Evolutionary conservation across 495 filamentous ascomycete species (phyloP), one percentile per base, ranked within the genome.

Genomic region (Talaromyces nanjingensis): DNA sequence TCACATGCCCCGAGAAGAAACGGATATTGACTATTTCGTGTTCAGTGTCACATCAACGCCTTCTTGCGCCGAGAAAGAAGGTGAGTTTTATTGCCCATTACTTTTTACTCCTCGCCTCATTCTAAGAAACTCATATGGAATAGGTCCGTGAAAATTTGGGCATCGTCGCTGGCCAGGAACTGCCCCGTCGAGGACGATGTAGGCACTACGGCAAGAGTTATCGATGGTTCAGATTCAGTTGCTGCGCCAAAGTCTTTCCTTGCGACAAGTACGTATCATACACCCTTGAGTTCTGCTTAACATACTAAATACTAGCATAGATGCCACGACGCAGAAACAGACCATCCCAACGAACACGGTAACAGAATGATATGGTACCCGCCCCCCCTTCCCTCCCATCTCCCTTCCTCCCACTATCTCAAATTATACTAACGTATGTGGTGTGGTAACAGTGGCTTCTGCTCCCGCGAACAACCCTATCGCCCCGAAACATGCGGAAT

Each of bases 391-490:
- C n/a, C 8, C n/a, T 29, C 25, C 33, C 27, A 27, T 27, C 27
- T 16, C n/a, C 33, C 27, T 9, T 9, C 20, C n/a, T n/a, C 20
- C 22, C 22, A 5, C n/a, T 24, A 18, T 16, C 33, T 49, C 55
- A 24, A 47, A 8, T 25, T 8, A 31, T 24, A 65, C 29, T 33
- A 20, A 34, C 25, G 20, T 18, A 7, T 11, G 12, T 6, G n/a
- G 34, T 45, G 8, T 27, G 34, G 29, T 29, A 0, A 53, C 2
- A 79, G 77, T 72, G 90, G 90, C 24, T 89, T 81, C 72, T 93
- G 90, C 70, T 90, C 87, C 14, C 76, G 92, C 59, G 92, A 96
- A 76, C 90, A 94, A 80, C 88, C 88, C 63, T 96, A 90, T 72
- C 76, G 86, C 42, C 87, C 89, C 0, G 91, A 96, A 68, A 88